A percentile compares a stretch with the other conserved stretches of the same genome.
Evolutionary conservation across 495 filamentous ascomycete genomes (phyloP).

Genomic region (Cryomyces minteri): DNA sequence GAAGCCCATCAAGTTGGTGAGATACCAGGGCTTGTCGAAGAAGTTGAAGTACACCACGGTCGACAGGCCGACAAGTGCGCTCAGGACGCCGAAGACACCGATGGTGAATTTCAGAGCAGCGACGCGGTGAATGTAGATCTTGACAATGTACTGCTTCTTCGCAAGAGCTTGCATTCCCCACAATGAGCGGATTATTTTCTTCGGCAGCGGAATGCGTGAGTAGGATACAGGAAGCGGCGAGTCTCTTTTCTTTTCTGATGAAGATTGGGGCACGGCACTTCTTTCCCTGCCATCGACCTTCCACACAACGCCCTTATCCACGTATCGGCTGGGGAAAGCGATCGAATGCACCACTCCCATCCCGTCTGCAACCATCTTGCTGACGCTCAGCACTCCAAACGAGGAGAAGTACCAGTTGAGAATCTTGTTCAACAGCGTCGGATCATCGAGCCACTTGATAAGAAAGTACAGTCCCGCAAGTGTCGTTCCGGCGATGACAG

Average conservation of each 20-base stretch:
- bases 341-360: conserved; percentile 46
- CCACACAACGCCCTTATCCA: conserved; percentile 25
- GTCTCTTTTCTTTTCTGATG: conserved; percentile 3
- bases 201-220: conserved; percentile 23
- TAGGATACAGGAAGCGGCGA: conserved; percentile 37
- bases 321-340: conserved; percentile 51
- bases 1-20: conserved; percentile 79
- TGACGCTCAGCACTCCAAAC: conserved; percentile 58
- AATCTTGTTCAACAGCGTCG: conserved; percentile 64
- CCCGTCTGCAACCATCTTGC: conserved; percentile 46
- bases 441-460: conserved; percentile 76
- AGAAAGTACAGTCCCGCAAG: conserved; percentile 71
- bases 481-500: conserved; percentile 54
- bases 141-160: conserved; percentile 30
- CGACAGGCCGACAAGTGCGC: conserved; percentile 35
- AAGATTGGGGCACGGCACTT: conserved; percentile 7
- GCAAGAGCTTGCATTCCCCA: conserved; percentile 30
- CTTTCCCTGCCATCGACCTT: conserved; percentile 10
- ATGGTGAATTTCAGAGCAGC: conserved; percentile 26
- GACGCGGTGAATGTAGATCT: conserved; percentile 25
- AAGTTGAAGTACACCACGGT: conserved; percentile 51
- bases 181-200: conserved; percentile 14
- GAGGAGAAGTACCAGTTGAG: conserved; percentile 70
- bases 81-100: conserved; percentile 37
- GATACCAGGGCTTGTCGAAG: conserved; percentile 50